These are phyloP conservation scores for Suillus paluster DNA, from an alignment of 768 basidiomycete species.

Conservation along the genomic window DNA sequence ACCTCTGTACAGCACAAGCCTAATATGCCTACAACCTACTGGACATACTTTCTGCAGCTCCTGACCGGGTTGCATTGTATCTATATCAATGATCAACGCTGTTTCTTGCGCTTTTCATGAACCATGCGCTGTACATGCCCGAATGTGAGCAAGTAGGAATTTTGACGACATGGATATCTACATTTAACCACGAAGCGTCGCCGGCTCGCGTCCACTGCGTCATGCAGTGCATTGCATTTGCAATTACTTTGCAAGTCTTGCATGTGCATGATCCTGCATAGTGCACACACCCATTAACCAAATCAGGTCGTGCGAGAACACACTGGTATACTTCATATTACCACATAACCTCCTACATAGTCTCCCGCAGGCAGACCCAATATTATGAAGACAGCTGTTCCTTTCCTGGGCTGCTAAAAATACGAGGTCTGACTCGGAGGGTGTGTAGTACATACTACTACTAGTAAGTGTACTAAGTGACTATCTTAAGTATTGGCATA, in stretches of 20 bases:
- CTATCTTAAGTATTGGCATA: no score
- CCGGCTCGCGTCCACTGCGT: no score
- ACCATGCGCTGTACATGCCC: background rate
- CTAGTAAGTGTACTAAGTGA: background rate
- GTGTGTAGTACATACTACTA: background rate
- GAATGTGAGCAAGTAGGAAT: background rate
- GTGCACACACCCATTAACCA: background rate
- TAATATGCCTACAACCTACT: background rate
- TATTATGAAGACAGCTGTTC: background rate
- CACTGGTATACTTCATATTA: background rate
- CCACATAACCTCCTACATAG: background rate
- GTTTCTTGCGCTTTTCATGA: background rate
- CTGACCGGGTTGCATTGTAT: background rate
- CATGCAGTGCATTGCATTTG: no score
- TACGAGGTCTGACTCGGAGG: background rate
- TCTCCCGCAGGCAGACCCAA: background rate
- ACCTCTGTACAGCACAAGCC: background rate
- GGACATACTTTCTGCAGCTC: background rate
- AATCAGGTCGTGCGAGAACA: background rate
- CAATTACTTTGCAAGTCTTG: no score
- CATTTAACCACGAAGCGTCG: no score
- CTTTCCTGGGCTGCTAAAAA: background rate
- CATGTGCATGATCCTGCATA: background rate
- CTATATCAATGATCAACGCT: background rate
- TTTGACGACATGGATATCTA: no score